phyloP scores from a whole-genome alignment of 768 basidiomycete genomes.

The Phaeolepiota aurea region DNA sequence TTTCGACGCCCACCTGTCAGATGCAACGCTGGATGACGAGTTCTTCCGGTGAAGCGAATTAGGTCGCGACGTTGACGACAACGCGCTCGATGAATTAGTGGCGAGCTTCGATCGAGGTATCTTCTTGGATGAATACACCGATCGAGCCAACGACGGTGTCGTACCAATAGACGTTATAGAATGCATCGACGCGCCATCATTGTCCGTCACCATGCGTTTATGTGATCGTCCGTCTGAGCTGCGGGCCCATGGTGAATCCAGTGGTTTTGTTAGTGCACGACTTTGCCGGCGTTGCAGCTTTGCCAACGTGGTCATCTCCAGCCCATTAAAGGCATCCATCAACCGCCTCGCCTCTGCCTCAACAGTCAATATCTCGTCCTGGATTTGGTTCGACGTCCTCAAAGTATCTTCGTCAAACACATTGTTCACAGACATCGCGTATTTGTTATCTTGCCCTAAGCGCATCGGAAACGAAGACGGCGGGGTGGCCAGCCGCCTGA shows the following conservation, averaged over 20 bases:
- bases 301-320: constrained; percentile 64
- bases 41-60: constrained; percentile 44
- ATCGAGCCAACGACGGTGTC: constrained; percentile 36
- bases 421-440: constrained; percentile 25
- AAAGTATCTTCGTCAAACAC: constrained; percentile 48
- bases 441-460: constrained; percentile 27
- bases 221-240: constrained; percentile 21
- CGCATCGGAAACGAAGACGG: constrained; percentile 49
- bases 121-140: constrained; percentile 30
- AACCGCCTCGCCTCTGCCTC: constrained; percentile 65
- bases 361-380: constrained; percentile 55
- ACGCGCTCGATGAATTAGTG: constrained; percentile 15
- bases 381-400: constrained; percentile 55
- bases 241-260: neutral
- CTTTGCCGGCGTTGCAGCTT: constrained; percentile 21
- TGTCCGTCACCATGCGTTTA: constrained; percentile 31
- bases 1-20: constrained; percentile 25
- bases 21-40: constrained; percentile 54
- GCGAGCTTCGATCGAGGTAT: constrained; percentile 24
- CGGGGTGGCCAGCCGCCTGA: constrained; percentile 41
- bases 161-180: constrained; percentile 46
- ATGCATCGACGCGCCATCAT: constrained; percentile 42
- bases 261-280: neutral
- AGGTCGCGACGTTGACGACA: constrained; percentile 19
- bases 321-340: constrained; percentile 73